phyloP scores from a whole-genome alignment of 805 yeast species.

The Wilhelminamyces savonicus region DNA sequence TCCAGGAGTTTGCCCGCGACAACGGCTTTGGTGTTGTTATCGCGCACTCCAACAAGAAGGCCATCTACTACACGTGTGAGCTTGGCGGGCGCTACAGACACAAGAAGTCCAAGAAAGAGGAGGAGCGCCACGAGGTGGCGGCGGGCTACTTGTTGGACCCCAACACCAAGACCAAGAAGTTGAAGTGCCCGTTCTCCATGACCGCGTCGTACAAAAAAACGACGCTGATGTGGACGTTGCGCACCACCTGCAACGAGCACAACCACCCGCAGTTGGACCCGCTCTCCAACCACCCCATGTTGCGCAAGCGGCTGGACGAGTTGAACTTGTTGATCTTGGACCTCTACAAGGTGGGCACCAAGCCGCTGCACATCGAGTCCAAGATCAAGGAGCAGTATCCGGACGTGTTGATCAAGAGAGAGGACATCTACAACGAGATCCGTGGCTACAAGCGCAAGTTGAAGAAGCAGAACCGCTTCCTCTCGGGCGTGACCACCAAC shows the following conservation, averaged over 20 bases:
- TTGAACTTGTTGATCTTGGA: conserved; percentile 46
- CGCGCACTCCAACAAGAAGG: conserved; percentile 53
- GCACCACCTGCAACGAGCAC: conserved; percentile 50
- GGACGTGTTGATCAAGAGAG: conserved; percentile 48
- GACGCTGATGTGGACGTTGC: conserved; percentile 45
- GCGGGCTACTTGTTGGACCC: conserved; percentile 33
- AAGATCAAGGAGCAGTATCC: conserved; percentile 47
- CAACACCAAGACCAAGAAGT: conserved; percentile 43
- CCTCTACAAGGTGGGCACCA: conserved; percentile 48
- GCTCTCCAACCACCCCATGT: conserved; percentile 49
- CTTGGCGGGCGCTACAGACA: conserved; percentile 52
- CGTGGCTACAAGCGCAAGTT: conserved; percentile 49
- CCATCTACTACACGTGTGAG: conserved; percentile 55
- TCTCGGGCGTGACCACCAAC: conserved; percentile 7
- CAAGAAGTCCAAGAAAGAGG: conserved; percentile 28
- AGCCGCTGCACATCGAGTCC: conserved; percentile 48
- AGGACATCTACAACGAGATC: conserved; percentile 53
- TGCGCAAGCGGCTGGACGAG: conserved; percentile 47
- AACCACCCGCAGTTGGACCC: conserved; percentile 56
- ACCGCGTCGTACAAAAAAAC: conserved; percentile 48
- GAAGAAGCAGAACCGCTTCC: conserved; percentile 31
- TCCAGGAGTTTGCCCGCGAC: conserved; percentile 49
- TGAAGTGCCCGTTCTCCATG: conserved; percentile 55
- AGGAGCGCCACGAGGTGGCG: conserved; percentile 19
- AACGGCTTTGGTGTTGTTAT: conserved; percentile 56